Base-by-base conservation (phyloP, 176 grass and related monocot species). In the Carex scoparia region DNA sequence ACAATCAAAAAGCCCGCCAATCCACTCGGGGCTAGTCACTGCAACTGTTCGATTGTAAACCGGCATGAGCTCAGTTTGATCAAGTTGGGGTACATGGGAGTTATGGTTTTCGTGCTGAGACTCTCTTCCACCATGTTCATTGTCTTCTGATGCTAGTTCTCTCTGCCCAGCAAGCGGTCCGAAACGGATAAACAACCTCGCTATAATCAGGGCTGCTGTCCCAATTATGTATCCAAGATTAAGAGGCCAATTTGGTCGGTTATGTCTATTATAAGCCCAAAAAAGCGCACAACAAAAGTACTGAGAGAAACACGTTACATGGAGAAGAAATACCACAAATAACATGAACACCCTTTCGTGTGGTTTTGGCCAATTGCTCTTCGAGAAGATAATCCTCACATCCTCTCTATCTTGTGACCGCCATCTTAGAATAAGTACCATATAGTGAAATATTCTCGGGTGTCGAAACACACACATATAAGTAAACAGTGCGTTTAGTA, bases 401-500 rank as follows among this genome's bases (percentile, higher is more conserved):
- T 90, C 86, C 7, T 84, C 87, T 10, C 77, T 80, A 86, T 95
- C 93, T 27, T 60, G 65, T 6, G 74, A 30, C 32, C 84, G 82
- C 96, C 96, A 99, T 70, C 90, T 90, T 84, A 92, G 84, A 63
- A 95, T 77, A 19, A 95, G 87, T 23, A 94, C 81, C 3, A 99
- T 75, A 59, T 99, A 93, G 87, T 99, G 92, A 80, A 89, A 92
- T 68, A 99, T 77, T 63, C 77, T 94, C 61, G 96, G 96, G 69
- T 99, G 91, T 68, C 94, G 89, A 84, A 94, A 99, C n/a, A 99
- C 63, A 85, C 93, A 99, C 91, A 99, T 92, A 88, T 94, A 88
- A 65, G 96, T 99, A 88, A 99, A 95, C 84, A 99, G 90, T 79
- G 93, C 96, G 81, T 99, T 99, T 23, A 99, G 87, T 66, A 99